Percentiles rank a stretch among this genome's conserved stretches.
Conservation (phyloP, 2,329 filamentous ascomycete genomes). For the Microsporum ferrugineum region DNA sequence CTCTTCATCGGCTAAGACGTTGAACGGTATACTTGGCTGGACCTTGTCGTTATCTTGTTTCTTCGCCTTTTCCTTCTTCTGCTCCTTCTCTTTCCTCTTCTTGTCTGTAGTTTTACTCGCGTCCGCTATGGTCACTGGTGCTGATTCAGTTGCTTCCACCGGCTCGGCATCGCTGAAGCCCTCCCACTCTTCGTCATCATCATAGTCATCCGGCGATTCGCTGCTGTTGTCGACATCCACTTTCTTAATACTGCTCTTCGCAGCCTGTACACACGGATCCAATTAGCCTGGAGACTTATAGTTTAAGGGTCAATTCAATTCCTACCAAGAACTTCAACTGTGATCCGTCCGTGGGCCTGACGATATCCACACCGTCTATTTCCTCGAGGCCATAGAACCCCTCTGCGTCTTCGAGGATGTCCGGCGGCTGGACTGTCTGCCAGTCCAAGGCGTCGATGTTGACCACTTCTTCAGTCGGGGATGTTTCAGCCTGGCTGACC, state of each 20-base stretch:
- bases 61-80: conserved; percentile 21
- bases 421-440: conserved; percentile 56
- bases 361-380: conserved; percentile 79
- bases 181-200: conserved; percentile 49
- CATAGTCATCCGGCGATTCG: conserved; percentile 12
- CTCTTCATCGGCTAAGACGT: conserved; percentile 33
- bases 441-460: conserved; percentile 46
- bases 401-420: conserved; percentile 76
- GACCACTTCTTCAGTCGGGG: conserved; percentile 20
- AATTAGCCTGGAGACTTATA: background rate
- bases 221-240: background rate
- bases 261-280: conserved; percentile 20
- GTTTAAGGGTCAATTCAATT: too few species aligned
- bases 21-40: conserved; percentile 28
- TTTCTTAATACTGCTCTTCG: conserved; percentile 24
- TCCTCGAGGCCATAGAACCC: conserved; percentile 90
- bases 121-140: conserved; percentile 10
- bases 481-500: conserved; percentile 15
- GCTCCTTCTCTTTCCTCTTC: background rate
- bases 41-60: conserved; percentile 16
- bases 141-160: conserved; percentile 10
- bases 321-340: conserved; percentile 33
- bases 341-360: conserved; percentile 44
- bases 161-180: conserved; percentile 49
- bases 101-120: conserved; percentile 17